A percentile compares a stretch with the other conserved stretches of the same genome.
These are phyloP conservation scores for Stachybotrys chlorohalonatus DNA, from an alignment of 2,329 filamentous ascomycete species.

Conservation along the genomic window DNA sequence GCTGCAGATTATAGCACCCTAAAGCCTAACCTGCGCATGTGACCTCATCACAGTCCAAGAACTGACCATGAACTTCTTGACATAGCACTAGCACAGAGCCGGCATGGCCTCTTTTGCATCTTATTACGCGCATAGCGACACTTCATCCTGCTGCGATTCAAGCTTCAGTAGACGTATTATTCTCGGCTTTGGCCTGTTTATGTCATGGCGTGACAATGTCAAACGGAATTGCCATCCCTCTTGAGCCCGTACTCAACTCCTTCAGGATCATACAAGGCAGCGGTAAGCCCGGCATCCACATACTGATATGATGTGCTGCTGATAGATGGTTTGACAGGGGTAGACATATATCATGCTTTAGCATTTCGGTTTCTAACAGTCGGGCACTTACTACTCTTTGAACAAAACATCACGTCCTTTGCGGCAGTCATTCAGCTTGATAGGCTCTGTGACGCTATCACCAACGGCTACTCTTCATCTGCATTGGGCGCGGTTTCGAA, in stretches of 20 bases:
- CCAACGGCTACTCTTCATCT: slow-evolving; percentile 20
- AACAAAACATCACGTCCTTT: slow-evolving; percentile 27
- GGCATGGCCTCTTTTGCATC: slow-evolving; percentile 18
- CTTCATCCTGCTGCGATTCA: slow-evolving; percentile 11
- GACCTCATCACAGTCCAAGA: too few relatives aligned
- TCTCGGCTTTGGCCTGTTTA: slow-evolving; percentile 26
- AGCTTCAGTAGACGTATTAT: slow-evolving; percentile 25
- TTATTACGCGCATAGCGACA: slow-evolving; percentile 20
- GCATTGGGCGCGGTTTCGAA: slow-evolving; percentile 16
- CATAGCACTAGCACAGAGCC: not conserved
- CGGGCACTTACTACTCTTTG: slow-evolving; percentile 28
- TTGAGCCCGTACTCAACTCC: slow-evolving; percentile 8
- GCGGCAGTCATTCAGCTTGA: slow-evolving; percentile 27
- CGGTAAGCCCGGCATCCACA: not conserved
- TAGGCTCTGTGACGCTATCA: slow-evolving; percentile 32
- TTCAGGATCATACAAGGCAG: slow-evolving; percentile 7
- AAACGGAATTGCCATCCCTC: not conserved
- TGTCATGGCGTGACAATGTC: slow-evolving; percentile 16
- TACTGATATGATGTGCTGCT: not conserved
- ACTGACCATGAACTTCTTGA: too few relatives aligned
- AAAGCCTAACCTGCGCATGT: not conserved
- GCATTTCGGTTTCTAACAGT: slow-evolving; percentile 28
- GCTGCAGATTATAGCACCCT: not conserved
- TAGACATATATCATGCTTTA: slow-evolving; percentile 23
- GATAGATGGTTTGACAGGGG: not conserved